Conservation (phyloP, 192 early-diverging fungal genomes). For the Linnemannia hyalina region DNA sequence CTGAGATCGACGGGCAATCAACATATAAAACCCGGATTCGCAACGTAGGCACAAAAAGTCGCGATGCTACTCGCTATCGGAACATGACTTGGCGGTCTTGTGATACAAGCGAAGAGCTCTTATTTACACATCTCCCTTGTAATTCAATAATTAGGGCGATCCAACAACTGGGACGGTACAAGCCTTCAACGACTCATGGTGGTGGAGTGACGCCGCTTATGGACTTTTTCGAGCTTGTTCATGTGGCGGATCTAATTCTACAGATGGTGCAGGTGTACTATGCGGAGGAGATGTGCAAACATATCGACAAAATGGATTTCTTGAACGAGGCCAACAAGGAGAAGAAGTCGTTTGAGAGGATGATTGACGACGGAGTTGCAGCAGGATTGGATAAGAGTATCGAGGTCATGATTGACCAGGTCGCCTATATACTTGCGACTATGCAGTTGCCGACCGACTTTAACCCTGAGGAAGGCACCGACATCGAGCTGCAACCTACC, state of each 20-base stretch:
- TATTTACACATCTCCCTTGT: neutral
- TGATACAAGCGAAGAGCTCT: neutral
- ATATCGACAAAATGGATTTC: conserved; percentile 93
- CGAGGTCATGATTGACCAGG: conserved; percentile 86
- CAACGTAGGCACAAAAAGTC: conserved; percentile 39
- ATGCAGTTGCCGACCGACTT: conserved; percentile 81
- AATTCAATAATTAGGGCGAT: conserved; percentile 54
- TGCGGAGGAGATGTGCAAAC: conserved; percentile 85
- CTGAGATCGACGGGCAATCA: conserved; percentile 77
- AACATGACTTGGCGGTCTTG: neutral
- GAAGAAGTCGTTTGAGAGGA: conserved; percentile 88
- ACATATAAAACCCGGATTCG: conserved; percentile 83
- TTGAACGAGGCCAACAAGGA: conserved; percentile 93
- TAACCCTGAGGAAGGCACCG: conserved; percentile 73
- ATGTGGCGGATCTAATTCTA: conserved; percentile 92
- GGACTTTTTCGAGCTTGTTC: conserved; percentile 95
- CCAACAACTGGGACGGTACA: conserved; percentile 58
- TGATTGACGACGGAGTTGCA: conserved; percentile 92
- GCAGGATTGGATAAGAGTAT: conserved; percentile 94
- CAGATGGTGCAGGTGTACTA: conserved; percentile 97
- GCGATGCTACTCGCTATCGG: neutral
- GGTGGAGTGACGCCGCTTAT: conserved; percentile 70
- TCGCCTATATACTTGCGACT: conserved; percentile 83
- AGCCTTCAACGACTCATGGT: conserved; percentile 57
- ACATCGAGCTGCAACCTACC: conserved; percentile 80